phyloP scores from a whole-genome alignment of 2,329 filamentous ascomycete species.

The Plenodomus biglobosus region DNA sequence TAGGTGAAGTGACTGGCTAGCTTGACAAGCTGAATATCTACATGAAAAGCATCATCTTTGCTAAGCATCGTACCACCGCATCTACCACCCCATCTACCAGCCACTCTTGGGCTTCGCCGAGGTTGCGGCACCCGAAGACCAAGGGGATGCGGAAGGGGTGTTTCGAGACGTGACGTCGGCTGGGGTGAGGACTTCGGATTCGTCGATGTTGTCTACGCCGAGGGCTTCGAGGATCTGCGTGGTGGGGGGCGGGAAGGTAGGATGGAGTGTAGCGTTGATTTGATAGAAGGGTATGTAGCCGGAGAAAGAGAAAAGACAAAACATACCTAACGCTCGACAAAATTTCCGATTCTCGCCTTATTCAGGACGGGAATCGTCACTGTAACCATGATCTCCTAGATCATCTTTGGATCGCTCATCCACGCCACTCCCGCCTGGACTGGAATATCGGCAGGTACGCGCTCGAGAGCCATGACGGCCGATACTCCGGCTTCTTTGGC shows the following conservation, averaged over 20 bases:
- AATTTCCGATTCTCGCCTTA: slow-evolving; percentile 95
- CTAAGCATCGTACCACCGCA: too few relatives aligned
- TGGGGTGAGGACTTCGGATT: slow-evolving; percentile 95
- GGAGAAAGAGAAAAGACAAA: neutral
- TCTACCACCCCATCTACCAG: slow-evolving; percentile 67
- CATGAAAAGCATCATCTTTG: too few relatives aligned
- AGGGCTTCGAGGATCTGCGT: slow-evolving; percentile 85
- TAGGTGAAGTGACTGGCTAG: too few relatives aligned
- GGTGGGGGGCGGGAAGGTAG: neutral
- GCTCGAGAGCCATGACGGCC: slow-evolving; percentile 98
- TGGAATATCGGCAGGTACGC: slow-evolving; percentile 94
- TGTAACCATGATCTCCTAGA: slow-evolving; percentile 89
- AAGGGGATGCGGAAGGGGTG: slow-evolving; percentile 79
- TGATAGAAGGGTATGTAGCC: too few relatives aligned
- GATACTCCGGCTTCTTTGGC: slow-evolving; percentile 94
- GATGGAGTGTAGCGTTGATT: too few relatives aligned
- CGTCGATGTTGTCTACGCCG: slow-evolving; percentile 96
- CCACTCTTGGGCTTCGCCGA: slow-evolving; percentile 86
- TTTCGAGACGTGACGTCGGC: slow-evolving; percentile 96
- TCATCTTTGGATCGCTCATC: slow-evolving; percentile 95
- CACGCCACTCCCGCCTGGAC: slow-evolving; percentile 88
- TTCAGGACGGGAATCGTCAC: slow-evolving; percentile 99
- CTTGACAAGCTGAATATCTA: too few relatives aligned
- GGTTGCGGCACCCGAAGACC: slow-evolving; percentile 92
- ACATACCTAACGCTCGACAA: slow-evolving; percentile 85